Evolutionary conservation across 2,329 filamentous ascomycete genomes (phyloP), one percentile per base, ranked within the genome.

Genomic region (Exophiala sideris): DNA sequence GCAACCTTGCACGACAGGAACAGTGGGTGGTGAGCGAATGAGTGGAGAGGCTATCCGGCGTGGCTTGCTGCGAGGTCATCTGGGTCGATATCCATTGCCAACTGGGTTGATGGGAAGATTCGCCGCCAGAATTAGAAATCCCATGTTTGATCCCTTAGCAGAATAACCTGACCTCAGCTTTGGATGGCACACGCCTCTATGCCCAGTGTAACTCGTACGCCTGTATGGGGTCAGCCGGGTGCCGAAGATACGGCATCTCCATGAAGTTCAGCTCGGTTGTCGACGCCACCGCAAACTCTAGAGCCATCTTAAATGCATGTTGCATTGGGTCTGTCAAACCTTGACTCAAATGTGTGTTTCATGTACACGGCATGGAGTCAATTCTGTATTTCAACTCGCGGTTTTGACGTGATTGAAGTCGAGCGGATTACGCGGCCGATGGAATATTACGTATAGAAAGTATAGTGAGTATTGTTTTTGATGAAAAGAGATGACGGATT

Each of bases 191-290:
- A 42, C 20, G 40, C 40, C 40, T 21, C 18, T 21, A 21, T 40
- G 38, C 38, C 14, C 16, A 41, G 41, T 16, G 41, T 20, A 16
- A 21, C 3, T 9, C 29, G 24, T 6, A 34, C 34, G 35, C 36
- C 41, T 51, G 36, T 24, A n/a, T 47, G 18, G 16, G 20, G 18
- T n/a, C 33, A 50, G 52, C 49, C 56, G 56, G 56, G 47, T 50
- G 56, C 56, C 52, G 56, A 56, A 50, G 39, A 50, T 14, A 36
- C n/a, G 18, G 44, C 45, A 47, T 45, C 10, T 4, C 34, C 24
- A 14, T 39, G 16, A 40, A 9, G n/a, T 47, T 59, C 56, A 59
- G 56, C 56, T 59, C 33, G 52, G 34, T 35, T 50, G 52, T 14
- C 33, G 6, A 52, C 56, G 56, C 56, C 56, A 45, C 52, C 46